Evolutionary conservation across 257 asterid genomes (phyloP).

Genomic region (Fraxinus americana): DNA sequence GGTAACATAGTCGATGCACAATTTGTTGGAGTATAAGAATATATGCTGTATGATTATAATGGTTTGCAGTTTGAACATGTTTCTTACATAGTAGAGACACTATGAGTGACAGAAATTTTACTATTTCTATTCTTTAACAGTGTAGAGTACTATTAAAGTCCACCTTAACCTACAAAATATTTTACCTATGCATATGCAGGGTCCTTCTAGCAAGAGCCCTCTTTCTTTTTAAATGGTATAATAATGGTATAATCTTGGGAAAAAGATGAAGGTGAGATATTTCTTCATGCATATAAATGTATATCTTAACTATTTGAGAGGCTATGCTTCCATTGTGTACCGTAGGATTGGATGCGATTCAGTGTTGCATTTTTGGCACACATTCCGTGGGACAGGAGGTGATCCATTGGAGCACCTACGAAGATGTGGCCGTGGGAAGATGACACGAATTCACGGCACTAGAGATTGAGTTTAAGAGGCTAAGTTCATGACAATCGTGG

Average conservation of each 20-base stretch:
- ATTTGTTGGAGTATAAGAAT: neutral
- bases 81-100: neutral
- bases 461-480: too few relatives aligned
- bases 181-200: slow-evolving; percentile 44
- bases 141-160: neutral
- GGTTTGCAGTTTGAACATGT: too few relatives aligned
- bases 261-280: slow-evolving; percentile 82
- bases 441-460: slow-evolving; percentile 19
- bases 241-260: too few relatives aligned
- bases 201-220: slow-evolving; percentile 82
- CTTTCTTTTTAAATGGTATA: too few relatives aligned
- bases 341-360: slow-evolving; percentile 90
- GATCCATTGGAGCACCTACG: slow-evolving; percentile 95
- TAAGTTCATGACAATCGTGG: too few relatives aligned
- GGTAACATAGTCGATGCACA: slow-evolving; percentile 36
- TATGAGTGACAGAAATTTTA: neutral
- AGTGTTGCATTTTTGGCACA: slow-evolving; percentile 99
- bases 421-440: slow-evolving; percentile 99
- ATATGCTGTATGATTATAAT: neutral
- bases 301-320: slow-evolving; percentile 6
- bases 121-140: neutral
- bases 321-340: neutral
- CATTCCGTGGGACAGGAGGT: slow-evolving; percentile 93
- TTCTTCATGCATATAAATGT: slow-evolving; percentile 1
- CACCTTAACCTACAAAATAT: neutral